phyloP scores from a whole-genome alignment of 805 yeast genomes.

The Lipomyces spencermartinsiae region DNA sequence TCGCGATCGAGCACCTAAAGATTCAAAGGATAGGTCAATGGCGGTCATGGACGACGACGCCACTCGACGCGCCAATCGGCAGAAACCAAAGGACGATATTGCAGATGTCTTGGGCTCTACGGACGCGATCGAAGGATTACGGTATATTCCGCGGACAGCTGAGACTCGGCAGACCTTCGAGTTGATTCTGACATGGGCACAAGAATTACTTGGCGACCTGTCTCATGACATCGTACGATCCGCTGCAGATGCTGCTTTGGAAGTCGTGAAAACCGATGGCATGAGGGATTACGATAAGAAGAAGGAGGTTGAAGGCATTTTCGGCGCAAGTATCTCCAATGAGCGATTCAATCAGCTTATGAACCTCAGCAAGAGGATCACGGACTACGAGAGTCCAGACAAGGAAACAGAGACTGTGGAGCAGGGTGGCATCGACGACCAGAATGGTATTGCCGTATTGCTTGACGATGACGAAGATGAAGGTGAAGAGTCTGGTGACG shows the following conservation, averaged over 20 bases:
- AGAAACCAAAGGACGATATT: constrained; percentile 28
- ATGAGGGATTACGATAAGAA: constrained; percentile 54
- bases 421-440: constrained; percentile 46
- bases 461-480: constrained; percentile 52
- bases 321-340: constrained; percentile 53
- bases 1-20: constrained; percentile 39
- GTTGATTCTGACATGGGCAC: constrained; percentile 64
- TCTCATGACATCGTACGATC: constrained; percentile 74
- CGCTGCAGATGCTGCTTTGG: constrained; percentile 70
- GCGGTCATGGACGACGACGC: constrained; percentile 22
- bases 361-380: constrained; percentile 54
- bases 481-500: constrained; percentile 43
- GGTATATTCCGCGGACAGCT: constrained; percentile 68
- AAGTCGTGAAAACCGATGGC: constrained; percentile 57
- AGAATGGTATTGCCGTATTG: constrained; percentile 54
- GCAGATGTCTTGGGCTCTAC: constrained; percentile 47
- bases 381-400: constrained; percentile 54
- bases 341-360: constrained; percentile 56
- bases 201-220: constrained; percentile 68
- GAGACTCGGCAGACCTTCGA: constrained; percentile 61
- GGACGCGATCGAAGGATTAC: constrained; percentile 54
- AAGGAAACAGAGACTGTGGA: constrained; percentile 33
- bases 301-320: constrained; percentile 56
- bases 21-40: constrained; percentile 31
- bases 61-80: constrained; percentile 16